Base-by-base conservation (phyloP, 2,329 filamentous ascomycete genomes). In the Byssoonygena ceratinophila region DNA sequence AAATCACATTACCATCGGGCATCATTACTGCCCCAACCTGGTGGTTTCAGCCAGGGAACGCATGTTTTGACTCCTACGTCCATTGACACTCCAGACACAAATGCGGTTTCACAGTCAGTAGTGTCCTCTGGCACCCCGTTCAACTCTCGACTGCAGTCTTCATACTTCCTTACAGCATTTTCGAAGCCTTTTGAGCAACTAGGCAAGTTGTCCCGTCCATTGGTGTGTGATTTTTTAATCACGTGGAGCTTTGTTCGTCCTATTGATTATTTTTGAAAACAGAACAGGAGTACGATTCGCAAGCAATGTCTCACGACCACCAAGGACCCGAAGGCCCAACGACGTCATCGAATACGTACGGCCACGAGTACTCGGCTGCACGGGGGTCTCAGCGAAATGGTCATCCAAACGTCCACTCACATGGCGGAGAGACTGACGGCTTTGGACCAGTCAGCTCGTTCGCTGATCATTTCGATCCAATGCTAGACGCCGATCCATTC, bases 251-350 rank as follows among this genome's bases (percentile, higher is more conserved):
- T 67, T 81, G 77, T 78, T 75, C 76, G 76, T 82, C 76, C 77
- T 81, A 82, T 81, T 71, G 74, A 46, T 36, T 46, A 3, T 34
- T 2, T 12, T 29, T 49, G 22, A 31, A 64, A 77, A 76, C 75
- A 96, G 91, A 97, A 75, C 89, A 94, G 78, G 91, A 97, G 75
- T 97, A 96, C 73, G 90, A 96, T 68, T 85, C 87, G 52, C 86
- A 88, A 72, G 81, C 80, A 68, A 88, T 91, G 63, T 86, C 34
- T n/a, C 36, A 44, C n/a, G 27, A 51, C 20, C 22, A 25, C 16
- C 48, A 36, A 23, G 39, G 36, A 27, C 7, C 32, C 3, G 48
- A 51, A 51, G 39, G 29, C 3, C 29, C 18, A 12, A 44, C 48
- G 5, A 27, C 40, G 18, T 45, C 48, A 27, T 27, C 48, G 40